A percentile compares a stretch with the other conserved stretches of the same genome.
phyloP scores from a whole-genome alignment of 2,329 filamentous ascomycete genomes.

The Erysiphe pulchra region DNA sequence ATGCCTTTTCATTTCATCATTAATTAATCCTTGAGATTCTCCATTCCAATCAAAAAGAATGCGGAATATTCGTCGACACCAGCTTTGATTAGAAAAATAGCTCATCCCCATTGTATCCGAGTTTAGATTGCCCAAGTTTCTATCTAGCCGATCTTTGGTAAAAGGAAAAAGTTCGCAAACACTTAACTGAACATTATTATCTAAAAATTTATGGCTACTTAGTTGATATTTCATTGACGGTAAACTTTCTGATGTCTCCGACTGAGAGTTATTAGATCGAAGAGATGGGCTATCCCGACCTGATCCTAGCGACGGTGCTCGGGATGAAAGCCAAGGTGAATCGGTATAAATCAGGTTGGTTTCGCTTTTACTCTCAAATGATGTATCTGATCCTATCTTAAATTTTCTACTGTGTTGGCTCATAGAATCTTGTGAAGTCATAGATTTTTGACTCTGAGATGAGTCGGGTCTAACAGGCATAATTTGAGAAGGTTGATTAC shows the following conservation, averaged over 20 bases:
- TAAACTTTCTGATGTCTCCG: constrained; percentile 17
- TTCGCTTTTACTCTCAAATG: constrained; percentile 30
- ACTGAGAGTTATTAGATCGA: constrained; percentile 20
- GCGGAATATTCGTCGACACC: constrained; percentile 72
- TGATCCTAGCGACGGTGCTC: constrained; percentile 11
- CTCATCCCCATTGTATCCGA: constrained; percentile 30
- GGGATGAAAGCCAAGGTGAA: constrained; percentile 22
- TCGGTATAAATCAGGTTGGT: constrained; percentile 37
- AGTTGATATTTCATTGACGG: constrained; percentile 35
- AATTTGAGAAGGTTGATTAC: not conserved
- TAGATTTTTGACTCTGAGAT: constrained; percentile 14
- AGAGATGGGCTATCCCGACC: constrained; percentile 30
- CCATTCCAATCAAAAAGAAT: constrained; percentile 90
- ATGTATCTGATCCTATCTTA: constrained; percentile 22
- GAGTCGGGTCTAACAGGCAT: constrained; percentile 10
- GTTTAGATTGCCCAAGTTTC: constrained; percentile 59
- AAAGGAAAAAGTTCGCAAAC: constrained; percentile 37
- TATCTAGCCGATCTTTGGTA: constrained; percentile 45
- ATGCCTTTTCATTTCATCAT: constrained; percentile 62
- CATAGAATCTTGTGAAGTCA: constrained; percentile 25
- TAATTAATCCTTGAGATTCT: constrained; percentile 55
- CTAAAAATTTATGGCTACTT: constrained; percentile 49
- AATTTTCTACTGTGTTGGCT: not conserved
- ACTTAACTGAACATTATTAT: constrained; percentile 36
- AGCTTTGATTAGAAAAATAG: constrained; percentile 47